Conservation (phyloP, 106 monocot genomes). For the Dendrobium officinale region DNA sequence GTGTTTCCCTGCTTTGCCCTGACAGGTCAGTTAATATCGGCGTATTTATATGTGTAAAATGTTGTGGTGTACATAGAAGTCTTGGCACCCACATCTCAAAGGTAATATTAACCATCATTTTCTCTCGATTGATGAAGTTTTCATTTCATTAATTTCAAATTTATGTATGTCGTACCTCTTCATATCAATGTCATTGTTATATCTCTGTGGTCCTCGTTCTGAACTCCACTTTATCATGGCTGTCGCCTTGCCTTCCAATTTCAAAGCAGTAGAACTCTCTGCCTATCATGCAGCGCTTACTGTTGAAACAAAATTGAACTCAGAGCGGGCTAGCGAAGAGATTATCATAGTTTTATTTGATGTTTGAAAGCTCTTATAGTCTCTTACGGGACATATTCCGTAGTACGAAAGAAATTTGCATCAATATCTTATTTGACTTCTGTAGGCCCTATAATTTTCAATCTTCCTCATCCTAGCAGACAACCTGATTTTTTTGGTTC, state of each 20-base stretch:
- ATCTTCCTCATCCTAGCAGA: neutral
- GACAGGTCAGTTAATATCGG: slow-evolving; percentile 26
- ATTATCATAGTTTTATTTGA: neutral
- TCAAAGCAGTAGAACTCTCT: neutral
- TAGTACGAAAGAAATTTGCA: neutral
- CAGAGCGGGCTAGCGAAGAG: neutral
- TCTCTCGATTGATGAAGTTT: neutral
- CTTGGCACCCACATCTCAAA: slow-evolving; percentile 26
- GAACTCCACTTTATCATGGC: neutral
- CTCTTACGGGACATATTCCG: neutral
- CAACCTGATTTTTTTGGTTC: neutral
- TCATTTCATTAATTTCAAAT: neutral
- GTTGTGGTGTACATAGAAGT: slow-evolving; percentile 25
- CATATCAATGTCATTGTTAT: neutral
- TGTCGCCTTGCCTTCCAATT: neutral
- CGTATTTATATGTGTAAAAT: slow-evolving; percentile 28
- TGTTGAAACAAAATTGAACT: neutral
- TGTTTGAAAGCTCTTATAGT: neutral
- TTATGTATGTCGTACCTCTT: neutral
- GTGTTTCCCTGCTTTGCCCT: neutral
- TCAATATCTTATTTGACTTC: neutral
- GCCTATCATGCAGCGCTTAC: neutral
- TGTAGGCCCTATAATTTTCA: neutral
- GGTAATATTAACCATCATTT: neutral
- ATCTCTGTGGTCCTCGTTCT: neutral